phyloP scores from a whole-genome alignment of 2,329 filamentous ascomycete species.

The Rhytidhysteron rufulum region DNA sequence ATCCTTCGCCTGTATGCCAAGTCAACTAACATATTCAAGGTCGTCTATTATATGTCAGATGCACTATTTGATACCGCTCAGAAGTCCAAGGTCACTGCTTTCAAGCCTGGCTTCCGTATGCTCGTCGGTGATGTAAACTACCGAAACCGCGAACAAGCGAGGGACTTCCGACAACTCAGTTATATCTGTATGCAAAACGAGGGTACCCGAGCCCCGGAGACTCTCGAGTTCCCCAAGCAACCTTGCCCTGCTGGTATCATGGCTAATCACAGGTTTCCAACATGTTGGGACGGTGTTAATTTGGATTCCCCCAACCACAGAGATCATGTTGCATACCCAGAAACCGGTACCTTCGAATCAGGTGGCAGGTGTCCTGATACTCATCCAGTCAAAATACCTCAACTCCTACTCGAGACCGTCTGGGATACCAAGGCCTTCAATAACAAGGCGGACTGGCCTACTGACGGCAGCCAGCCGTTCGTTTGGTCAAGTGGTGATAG shows the following conservation, averaged over 20 bases:
- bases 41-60: conserved; percentile 46
- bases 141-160: conserved; percentile 17
- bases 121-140: conserved; percentile 40
- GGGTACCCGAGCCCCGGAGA: conserved; percentile 21
- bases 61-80: conserved; percentile 26
- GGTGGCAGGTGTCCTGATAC: conserved; percentile 24
- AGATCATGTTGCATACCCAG: conserved; percentile 23
- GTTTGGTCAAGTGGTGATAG: conserved; percentile 27
- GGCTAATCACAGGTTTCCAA: conserved; percentile 24
- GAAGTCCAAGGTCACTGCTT: conserved; percentile 39
- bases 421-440: conserved; percentile 30
- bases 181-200: conserved; percentile 29
- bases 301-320: conserved; percentile 22
- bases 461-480: conserved; percentile 28
- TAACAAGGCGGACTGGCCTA: conserved; percentile 29
- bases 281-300: conserved; percentile 26
- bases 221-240: conserved; percentile 18
- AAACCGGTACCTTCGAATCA: conserved; percentile 26
- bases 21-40: conserved; percentile 16
- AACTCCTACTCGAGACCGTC: conserved; percentile 30
- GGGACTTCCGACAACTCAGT: conserved; percentile 28
- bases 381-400: conserved; percentile 25
- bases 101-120: conserved; percentile 46
- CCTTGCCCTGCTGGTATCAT: conserved; percentile 24
- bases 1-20: neutral